Evolutionary conservation across 495 filamentous ascomycete species (phyloP).

Genomic region (Aspergillus bridgeri): DNA sequence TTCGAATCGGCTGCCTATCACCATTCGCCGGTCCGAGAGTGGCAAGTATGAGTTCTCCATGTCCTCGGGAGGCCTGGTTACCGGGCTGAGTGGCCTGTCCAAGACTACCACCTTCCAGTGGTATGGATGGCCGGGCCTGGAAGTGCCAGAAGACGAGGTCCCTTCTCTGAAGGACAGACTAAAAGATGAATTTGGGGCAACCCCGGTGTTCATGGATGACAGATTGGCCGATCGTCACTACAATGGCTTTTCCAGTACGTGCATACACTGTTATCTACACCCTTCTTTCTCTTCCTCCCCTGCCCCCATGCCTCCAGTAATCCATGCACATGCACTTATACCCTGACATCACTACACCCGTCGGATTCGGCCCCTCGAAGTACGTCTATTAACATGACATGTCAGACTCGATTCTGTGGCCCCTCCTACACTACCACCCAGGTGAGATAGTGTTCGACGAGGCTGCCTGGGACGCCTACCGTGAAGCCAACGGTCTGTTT

Average conservation of each 20-base stretch:
- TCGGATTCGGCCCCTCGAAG: background rate
- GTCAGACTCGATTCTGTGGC: slow-evolving; percentile 94
- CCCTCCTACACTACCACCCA: slow-evolving; percentile 95
- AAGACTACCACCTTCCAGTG: slow-evolving; percentile 92
- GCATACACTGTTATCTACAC: slow-evolving; percentile 2
- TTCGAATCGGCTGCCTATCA: slow-evolving; percentile 92
- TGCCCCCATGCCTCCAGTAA: background rate
- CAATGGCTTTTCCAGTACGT: slow-evolving; percentile 83
- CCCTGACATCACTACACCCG: background rate
- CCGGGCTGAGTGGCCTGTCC: slow-evolving; percentile 80
- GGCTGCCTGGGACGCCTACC: slow-evolving; percentile 87
- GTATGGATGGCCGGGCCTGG: slow-evolving; percentile 96
- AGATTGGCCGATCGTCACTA: slow-evolving; percentile 78
- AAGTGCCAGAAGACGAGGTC: slow-evolving; percentile 70
- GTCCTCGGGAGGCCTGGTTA: slow-evolving; percentile 93
- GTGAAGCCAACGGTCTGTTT: slow-evolving; percentile 86
- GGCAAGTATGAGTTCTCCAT: slow-evolving; percentile 83
- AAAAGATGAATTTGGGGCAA: slow-evolving; percentile 67
- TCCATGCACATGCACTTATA: background rate
- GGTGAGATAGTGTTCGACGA: slow-evolving; percentile 98
- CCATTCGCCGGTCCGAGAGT: slow-evolving; percentile 86
- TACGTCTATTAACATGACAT: slow-evolving; percentile 5
- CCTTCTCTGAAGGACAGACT: slow-evolving; percentile 60
- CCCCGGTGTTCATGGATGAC: slow-evolving; percentile 76
- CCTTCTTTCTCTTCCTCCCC: background rate